Evolutionary conservation across 1,284 basidiomycete species (phyloP).

Genomic region (Inonotus obliquus): DNA sequence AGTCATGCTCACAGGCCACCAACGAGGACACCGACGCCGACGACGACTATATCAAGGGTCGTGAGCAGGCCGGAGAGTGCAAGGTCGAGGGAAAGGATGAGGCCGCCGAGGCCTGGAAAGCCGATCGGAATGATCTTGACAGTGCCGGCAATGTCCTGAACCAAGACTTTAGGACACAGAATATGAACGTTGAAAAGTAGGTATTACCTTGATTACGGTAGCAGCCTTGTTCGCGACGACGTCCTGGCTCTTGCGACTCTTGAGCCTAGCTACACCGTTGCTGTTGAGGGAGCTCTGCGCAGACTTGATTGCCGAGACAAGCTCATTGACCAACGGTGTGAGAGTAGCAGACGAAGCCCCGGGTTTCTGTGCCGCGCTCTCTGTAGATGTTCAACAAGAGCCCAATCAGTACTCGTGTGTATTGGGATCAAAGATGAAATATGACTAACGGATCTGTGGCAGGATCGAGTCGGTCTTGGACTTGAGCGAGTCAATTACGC

Average conservation of each 20-base stretch:
- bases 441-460: slow-evolving; percentile 12
- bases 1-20: slow-evolving; percentile 24
- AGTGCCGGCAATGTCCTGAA: not conserved
- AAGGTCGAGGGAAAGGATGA: slow-evolving; percentile 19
- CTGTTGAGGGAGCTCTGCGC: slow-evolving; percentile 7
- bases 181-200: not conserved
- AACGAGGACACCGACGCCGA: slow-evolving; percentile 19
- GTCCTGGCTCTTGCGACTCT: slow-evolving; percentile 19
- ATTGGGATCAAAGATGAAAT: not conserved
- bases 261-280: not conserved
- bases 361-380: not conserved
- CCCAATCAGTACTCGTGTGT: not conserved
- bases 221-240: slow-evolving; percentile 17
- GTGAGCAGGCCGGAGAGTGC: slow-evolving; percentile 18
- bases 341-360: slow-evolving; percentile 4
- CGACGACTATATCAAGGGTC: slow-evolving; percentile 17
- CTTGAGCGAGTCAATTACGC: slow-evolving; percentile 5
- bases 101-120: slow-evolving; percentile 10
- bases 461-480: slow-evolving; percentile 4
- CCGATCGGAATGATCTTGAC: not conserved
- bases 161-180: not conserved
- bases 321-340: slow-evolving; percentile 13
- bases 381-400: not conserved
- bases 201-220: slow-evolving; percentile 13
- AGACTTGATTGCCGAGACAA: slow-evolving; percentile 14